Evolutionary conservation across 2,329 filamentous ascomycete species (phyloP).

Genomic region (Trichoderma aggressivum): DNA sequence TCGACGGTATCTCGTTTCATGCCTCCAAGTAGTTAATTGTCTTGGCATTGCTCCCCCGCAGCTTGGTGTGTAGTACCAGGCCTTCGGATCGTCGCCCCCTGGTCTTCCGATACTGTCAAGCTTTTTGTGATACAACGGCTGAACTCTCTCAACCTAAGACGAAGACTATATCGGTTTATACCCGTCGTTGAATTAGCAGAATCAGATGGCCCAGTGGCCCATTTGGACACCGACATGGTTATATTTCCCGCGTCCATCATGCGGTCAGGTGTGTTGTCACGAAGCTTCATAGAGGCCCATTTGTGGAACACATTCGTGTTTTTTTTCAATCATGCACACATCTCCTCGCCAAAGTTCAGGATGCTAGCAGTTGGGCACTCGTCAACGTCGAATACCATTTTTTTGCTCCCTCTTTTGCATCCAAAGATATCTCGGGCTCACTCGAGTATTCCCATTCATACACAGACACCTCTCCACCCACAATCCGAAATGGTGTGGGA

Average conservation of each 20-base stretch:
- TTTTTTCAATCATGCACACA: neutral
- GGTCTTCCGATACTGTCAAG: neutral
- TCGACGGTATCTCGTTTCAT: neutral
- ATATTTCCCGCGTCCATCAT: neutral
- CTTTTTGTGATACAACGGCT: neutral
- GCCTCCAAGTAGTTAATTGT: neutral
- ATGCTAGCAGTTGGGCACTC: neutral
- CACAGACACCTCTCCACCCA: neutral
- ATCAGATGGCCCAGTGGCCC: neutral
- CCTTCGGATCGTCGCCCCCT: slow-evolving; percentile 2
- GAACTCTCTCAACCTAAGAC: neutral
- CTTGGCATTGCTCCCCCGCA: slow-evolving; percentile 1
- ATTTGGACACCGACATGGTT: neutral
- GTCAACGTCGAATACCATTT: neutral
- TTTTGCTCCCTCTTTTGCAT: neutral
- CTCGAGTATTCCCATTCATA: neutral
- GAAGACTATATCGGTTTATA: neutral
- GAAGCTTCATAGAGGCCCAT: neutral
- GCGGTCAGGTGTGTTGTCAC: neutral
- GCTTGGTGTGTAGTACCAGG: neutral
- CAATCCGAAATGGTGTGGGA: neutral
- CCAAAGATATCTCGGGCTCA: neutral
- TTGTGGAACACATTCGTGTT: neutral
- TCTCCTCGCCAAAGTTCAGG: neutral
- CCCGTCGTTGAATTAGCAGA: neutral